Evolutionary conservation across 768 basidiomycete genomes (phyloP).

Genomic region (Tylopilus vinaceipallidus): DNA sequence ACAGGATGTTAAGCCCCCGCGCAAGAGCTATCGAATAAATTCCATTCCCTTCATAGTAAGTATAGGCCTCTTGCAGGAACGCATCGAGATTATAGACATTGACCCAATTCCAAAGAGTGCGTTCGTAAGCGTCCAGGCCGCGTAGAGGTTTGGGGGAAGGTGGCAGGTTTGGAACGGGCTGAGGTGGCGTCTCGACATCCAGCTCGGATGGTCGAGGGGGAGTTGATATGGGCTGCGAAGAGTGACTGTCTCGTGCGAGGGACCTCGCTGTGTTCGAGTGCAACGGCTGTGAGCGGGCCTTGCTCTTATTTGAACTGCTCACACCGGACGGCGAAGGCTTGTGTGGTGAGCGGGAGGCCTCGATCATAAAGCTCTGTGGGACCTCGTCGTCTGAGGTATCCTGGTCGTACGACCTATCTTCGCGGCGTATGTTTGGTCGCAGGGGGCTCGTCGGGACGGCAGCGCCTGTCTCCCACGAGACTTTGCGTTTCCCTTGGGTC

Average conservation of each 20-base stretch:
- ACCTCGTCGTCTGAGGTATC: slow-evolving; percentile 81
- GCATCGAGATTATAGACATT: slow-evolving; percentile 97
- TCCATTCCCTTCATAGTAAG: slow-evolving; percentile 96
- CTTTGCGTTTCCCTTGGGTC: slow-evolving; percentile 48
- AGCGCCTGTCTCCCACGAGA: slow-evolving; percentile 56
- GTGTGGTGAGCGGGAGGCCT: slow-evolving; percentile 50
- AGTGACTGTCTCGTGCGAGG: slow-evolving; percentile 36
- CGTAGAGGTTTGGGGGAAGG: slow-evolving; percentile 48
- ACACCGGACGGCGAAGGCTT: slow-evolving; percentile 32
- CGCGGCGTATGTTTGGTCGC: slow-evolving; percentile 69
- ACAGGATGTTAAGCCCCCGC: slow-evolving; percentile 93
- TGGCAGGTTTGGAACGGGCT: slow-evolving; percentile 20
- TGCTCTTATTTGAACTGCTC: slow-evolving; percentile 33
- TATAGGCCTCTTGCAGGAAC: slow-evolving; percentile 93
- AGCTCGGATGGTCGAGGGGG: slow-evolving; percentile 69
- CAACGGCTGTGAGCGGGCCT: slow-evolving; percentile 48
- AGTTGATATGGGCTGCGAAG: slow-evolving; percentile 42
- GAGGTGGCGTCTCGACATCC: slow-evolving; percentile 37
- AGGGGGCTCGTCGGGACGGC: slow-evolving; percentile 53
- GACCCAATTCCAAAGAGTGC: slow-evolving; percentile 98
- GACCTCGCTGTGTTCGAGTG: slow-evolving; percentile 48
- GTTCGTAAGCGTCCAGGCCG: slow-evolving; percentile 81
- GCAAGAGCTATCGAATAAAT: slow-evolving; percentile 93
- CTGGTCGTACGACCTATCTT: slow-evolving; percentile 56
- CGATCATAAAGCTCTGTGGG: slow-evolving; percentile 84